These are phyloP conservation scores for Chlorella sp. DNA, from an alignment of 139 green algal species.

Conservation along the genomic window DNA sequence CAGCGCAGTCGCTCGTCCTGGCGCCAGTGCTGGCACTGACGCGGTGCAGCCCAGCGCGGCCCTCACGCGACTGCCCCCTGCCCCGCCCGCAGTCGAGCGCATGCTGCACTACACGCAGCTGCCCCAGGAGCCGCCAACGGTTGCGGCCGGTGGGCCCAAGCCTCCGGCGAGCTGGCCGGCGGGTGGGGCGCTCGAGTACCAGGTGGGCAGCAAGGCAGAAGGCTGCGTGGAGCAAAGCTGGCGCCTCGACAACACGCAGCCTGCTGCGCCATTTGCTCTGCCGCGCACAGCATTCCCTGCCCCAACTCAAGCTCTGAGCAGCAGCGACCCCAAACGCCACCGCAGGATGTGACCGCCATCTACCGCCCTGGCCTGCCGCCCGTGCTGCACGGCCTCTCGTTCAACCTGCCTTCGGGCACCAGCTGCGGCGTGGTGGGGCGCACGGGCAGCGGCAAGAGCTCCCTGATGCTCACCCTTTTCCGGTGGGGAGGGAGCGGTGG, in stretches of 20 bases:
- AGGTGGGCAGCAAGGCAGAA: no score
- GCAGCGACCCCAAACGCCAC: no score
- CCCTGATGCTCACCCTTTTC: constrained; percentile 84
- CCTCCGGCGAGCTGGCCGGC: constrained; percentile 64
- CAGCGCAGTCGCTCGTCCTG: no score
- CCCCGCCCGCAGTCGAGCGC: constrained; percentile 60
- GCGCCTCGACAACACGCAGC: no score
- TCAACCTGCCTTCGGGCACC: constrained; percentile 53
- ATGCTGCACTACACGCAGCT: constrained; percentile 77
- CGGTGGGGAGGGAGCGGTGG: no score
- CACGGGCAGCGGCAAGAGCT: constrained; percentile 81
- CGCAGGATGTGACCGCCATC: constrained; percentile 53
- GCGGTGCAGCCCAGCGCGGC: background rate
- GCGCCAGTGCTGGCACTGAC: no score
- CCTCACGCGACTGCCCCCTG: background rate
- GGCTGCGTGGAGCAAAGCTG: no score
- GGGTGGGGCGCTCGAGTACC: constrained; percentile 51
- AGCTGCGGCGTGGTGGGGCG: constrained; percentile 75
- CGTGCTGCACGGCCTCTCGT: constrained; percentile 72
- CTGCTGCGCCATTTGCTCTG: no score
- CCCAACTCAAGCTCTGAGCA: no score
- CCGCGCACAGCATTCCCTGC: no score
- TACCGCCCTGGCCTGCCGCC: constrained; percentile 77
- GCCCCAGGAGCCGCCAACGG: constrained; percentile 56
- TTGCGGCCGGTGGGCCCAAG: constrained; percentile 24